Conservation (phyloP, 2,329 filamentous ascomycete genomes). For the Scedosporium minutisporum region DNA sequence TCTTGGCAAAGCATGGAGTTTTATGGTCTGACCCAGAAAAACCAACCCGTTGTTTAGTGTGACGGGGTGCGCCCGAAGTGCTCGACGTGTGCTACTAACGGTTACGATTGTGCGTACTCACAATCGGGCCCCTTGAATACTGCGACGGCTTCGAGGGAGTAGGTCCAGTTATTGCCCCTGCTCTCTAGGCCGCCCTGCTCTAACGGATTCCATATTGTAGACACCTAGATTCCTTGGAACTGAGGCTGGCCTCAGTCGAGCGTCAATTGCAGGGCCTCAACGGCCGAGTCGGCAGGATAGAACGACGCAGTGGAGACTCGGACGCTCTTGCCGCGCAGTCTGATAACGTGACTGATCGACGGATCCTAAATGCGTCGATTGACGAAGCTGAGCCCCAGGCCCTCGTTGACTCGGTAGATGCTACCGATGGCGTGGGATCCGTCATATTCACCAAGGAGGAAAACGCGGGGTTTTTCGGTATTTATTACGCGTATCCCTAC, state of each 20-base stretch:
- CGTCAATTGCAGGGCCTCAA: background rate
- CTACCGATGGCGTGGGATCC: constrained; percentile 1
- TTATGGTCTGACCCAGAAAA: background rate
- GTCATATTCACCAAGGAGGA: constrained; percentile 1
- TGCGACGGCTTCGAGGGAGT: constrained; percentile 1
- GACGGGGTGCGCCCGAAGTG: constrained; percentile 1
- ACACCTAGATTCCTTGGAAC: background rate
- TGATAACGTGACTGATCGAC: background rate
- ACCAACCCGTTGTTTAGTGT: background rate
- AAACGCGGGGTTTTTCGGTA: constrained; percentile 1
- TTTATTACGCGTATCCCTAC: background rate
- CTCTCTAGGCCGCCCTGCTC: background rate
- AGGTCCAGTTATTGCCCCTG: background rate
- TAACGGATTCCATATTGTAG: background rate
- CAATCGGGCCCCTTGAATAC: constrained; percentile 3
- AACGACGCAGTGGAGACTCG: background rate
- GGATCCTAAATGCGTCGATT: background rate
- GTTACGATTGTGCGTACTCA: background rate
- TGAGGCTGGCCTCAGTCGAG: background rate
- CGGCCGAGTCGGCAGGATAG: background rate
- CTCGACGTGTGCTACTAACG: background rate
- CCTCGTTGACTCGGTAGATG: background rate
- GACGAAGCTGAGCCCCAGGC: background rate
- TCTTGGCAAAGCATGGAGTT: too few species aligned
- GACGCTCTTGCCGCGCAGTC: background rate